These are phyloP conservation scores for Talaromyces amestolkiae DNA, from an alignment of 2,329 filamentous ascomycete genomes.

Conservation along the genomic window DNA sequence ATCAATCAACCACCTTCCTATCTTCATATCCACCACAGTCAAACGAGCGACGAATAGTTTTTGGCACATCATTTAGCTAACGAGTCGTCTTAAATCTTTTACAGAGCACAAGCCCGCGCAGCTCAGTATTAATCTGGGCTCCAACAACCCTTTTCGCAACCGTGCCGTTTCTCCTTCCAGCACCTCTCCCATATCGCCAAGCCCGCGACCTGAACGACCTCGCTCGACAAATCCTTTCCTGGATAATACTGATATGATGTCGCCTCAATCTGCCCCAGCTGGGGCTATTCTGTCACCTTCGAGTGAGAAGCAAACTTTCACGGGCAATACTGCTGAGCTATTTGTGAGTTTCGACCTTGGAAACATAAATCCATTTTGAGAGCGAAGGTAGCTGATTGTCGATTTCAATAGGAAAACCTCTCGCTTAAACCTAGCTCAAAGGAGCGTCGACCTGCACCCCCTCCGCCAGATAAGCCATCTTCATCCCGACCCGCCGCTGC, in stretches of 20 bases:
- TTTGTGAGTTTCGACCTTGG: constrained; percentile 53
- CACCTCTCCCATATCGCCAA: constrained; percentile 27
- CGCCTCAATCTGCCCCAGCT: constrained; percentile 36
- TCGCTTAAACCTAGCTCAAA: constrained; percentile 38
- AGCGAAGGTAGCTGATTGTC: constrained; percentile 1
- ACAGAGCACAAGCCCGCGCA: constrained; percentile 34
- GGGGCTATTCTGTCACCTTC: constrained; percentile 31
- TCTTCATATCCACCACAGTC: constrained; percentile 13
- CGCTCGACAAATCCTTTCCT: constrained; percentile 64
- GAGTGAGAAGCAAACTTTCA: constrained; percentile 35
- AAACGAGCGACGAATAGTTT: background rate
- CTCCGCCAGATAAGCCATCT: constrained; percentile 35
- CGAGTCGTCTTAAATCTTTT: constrained; percentile 17
- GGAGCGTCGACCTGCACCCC: constrained; percentile 36
- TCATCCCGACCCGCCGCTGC: constrained; percentile 27
- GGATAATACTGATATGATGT: constrained; percentile 44
- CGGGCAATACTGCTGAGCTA: constrained; percentile 54
- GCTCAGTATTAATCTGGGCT: constrained; percentile 37
- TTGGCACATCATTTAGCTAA: background rate
- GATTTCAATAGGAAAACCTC: constrained; percentile 37
- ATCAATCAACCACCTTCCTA: constrained; percentile 15
- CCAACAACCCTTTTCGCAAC: constrained; percentile 53
- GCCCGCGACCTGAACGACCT: constrained; percentile 44
- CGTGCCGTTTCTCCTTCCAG: constrained; percentile 42
- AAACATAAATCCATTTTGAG: constrained; percentile 11